phyloP scores from a whole-genome alignment of 352 stramenopile genomes.

The Globisporangium ultimum region DNA sequence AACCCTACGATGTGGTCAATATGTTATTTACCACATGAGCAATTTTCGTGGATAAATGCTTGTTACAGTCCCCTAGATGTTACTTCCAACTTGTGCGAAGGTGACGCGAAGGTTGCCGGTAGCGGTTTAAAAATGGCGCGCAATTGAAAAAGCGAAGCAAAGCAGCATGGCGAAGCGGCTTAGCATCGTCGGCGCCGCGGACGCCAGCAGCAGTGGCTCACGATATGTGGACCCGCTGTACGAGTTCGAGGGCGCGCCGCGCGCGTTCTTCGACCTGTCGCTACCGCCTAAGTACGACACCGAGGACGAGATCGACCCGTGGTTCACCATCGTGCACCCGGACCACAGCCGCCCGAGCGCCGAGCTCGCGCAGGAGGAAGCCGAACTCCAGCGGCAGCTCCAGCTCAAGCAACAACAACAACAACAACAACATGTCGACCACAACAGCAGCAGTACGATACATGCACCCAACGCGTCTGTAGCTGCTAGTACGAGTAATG shows the following conservation, averaged over 20 bases:
- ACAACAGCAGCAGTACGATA: background rate
- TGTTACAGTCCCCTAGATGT: too few species aligned
- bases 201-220: background rate
- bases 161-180: conserved; percentile 6
- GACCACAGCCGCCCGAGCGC: conserved; percentile 57
- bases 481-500: background rate
- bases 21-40: too few species aligned
- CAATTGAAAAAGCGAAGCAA: too few species aligned
- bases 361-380: conserved; percentile 39
- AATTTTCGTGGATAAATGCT: too few species aligned
- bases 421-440: background rate
- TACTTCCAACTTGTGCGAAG: too few species aligned
- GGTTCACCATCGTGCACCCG: conserved; percentile 59
- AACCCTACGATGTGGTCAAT: too few species aligned
- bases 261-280: conserved; percentile 51
- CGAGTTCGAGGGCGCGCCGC: conserved; percentile 65
- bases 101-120: too few species aligned
- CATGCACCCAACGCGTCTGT: too few species aligned
- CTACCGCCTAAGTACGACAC: conserved; percentile 16
- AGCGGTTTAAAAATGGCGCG: too few species aligned
- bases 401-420: background rate
- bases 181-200: conserved; percentile 5
- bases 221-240: conserved; percentile 50
- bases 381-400: conserved; percentile 11
- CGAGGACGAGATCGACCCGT: conserved; percentile 41